phyloP scores from a whole-genome alignment of 78 protist species.

The Dictyostelium intermedium region DNA sequence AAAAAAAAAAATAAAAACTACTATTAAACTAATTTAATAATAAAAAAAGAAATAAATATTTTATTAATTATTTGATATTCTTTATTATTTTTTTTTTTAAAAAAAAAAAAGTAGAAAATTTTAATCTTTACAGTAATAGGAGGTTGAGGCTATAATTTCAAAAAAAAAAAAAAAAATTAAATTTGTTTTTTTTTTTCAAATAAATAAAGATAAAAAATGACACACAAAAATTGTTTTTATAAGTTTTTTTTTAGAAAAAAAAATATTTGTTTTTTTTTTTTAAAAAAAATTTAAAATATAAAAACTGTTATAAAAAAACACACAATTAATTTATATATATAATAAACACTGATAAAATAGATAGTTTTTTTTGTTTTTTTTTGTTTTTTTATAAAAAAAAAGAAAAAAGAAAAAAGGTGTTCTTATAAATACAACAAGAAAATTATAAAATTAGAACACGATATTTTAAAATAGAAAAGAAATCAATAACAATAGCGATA shows the following conservation, averaged over 20 bases:
- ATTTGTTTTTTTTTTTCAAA: too few species aligned
- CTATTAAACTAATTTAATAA: background rate
- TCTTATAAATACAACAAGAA: background rate
- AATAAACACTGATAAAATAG: background rate
- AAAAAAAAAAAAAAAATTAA: too few species aligned
- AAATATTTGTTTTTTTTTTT: too few species aligned
- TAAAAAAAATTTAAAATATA: background rate
- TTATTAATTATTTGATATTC: too few species aligned
- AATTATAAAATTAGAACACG: background rate
- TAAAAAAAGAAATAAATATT: too few species aligned
- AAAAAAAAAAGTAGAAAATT: too few species aligned
- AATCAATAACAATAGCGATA: background rate
- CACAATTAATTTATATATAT: background rate
- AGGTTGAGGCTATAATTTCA: background rate
- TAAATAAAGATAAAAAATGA: background rate
- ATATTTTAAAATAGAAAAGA: slow-evolving; percentile 1
- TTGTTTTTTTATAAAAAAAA: background rate
- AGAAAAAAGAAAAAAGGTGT: background rate
- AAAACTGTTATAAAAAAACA: background rate
- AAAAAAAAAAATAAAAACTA: background rate
- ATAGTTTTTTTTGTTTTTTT: background rate
- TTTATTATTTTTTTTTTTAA: too few species aligned
- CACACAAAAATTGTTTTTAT: background rate
- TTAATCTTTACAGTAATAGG: background rate
- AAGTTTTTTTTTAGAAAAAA: too few species aligned